phyloP scores from a whole-genome alignment of 192 early-diverging fungal genomes.

The Geosiphon pyriformis region DNA sequence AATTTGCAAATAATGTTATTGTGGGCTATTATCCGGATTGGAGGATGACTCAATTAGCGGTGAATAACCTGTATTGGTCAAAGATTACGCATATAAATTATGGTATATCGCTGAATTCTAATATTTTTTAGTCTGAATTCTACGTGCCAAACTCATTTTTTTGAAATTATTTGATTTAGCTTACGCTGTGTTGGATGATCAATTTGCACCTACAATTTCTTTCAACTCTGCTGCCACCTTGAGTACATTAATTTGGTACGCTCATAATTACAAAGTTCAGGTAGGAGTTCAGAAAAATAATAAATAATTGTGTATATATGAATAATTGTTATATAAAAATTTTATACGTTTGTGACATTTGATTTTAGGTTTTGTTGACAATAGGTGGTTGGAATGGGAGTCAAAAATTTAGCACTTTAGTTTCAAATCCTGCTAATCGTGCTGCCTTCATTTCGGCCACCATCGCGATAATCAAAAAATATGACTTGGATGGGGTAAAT shows the following conservation, averaged over 20 bases:
- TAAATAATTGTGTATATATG: neutral
- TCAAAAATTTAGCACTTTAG: slow-evolving; percentile 54
- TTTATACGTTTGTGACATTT: neutral
- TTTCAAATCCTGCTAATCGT: slow-evolving; percentile 42
- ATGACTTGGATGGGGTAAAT: slow-evolving; percentile 54
- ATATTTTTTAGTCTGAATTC: no score
- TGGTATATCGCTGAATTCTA: neutral
- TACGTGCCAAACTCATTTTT: no score
- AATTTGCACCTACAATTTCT: neutral
- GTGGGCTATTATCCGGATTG: slow-evolving; percentile 12
- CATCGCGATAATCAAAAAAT: slow-evolving; percentile 43
- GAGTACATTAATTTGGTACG: slow-evolving; percentile 1
- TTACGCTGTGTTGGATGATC: neutral
- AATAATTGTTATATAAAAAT: neutral
- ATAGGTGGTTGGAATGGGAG: slow-evolving; percentile 78
- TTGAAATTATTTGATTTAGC: neutral
- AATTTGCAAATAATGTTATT: neutral
- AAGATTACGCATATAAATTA: slow-evolving; percentile 5
- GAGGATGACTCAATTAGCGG: neutral
- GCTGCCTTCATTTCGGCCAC: slow-evolving; percentile 55
- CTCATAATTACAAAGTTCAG: slow-evolving; percentile 1
- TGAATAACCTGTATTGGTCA: neutral
- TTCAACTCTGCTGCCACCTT: neutral
- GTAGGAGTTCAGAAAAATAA: neutral
- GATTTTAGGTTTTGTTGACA: slow-evolving; percentile 43